Percentiles rank a stretch among this genome's conserved stretches.
These are phyloP conservation scores for Colletotrichum sp. DNA, from an alignment of 2,329 filamentous ascomycete species.

Conservation along the genomic window DNA sequence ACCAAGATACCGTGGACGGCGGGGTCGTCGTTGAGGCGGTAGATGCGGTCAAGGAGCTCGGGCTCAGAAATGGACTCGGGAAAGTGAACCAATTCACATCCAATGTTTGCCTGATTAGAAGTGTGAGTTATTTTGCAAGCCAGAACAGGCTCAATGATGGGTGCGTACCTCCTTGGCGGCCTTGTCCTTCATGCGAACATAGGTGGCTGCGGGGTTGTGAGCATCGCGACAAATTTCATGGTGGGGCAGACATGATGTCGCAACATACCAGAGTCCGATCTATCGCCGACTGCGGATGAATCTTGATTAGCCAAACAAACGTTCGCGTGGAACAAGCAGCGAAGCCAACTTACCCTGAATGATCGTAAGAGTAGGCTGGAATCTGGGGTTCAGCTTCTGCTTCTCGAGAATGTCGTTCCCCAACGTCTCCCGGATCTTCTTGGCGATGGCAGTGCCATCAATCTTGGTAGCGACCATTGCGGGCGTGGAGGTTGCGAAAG, in stretches of 20 bases:
- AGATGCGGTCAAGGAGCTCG: slow-evolving; percentile 84
- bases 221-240: slow-evolving; percentile 29
- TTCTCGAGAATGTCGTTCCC: slow-evolving; percentile 80
- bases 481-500: slow-evolving; percentile 54
- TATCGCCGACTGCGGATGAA: slow-evolving; percentile 74
- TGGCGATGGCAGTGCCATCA: slow-evolving; percentile 94
- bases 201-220: slow-evolving; percentile 70
- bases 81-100: slow-evolving; percentile 84
- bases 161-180: slow-evolving; percentile 81
- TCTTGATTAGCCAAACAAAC: slow-evolving; percentile 4
- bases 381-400: slow-evolving; percentile 84
- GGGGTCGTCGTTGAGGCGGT: slow-evolving; percentile 84
- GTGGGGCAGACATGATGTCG: slow-evolving; percentile 18
- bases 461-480: slow-evolving; percentile 89
- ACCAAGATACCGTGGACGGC: slow-evolving; percentile 91
- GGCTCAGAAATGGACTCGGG: slow-evolving; percentile 81
- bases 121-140: neutral
- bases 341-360: slow-evolving; percentile 74
- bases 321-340: neutral
- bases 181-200: slow-evolving; percentile 99
- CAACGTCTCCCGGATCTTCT: slow-evolving; percentile 84
- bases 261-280: slow-evolving; percentile 85
- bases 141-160: neutral
- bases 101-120: slow-evolving; percentile 77
- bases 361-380: slow-evolving; percentile 89